Evolutionary conservation across 352 stramenopile species (phyloP).

Genomic region (Phytophthora fragariaefolia): DNA sequence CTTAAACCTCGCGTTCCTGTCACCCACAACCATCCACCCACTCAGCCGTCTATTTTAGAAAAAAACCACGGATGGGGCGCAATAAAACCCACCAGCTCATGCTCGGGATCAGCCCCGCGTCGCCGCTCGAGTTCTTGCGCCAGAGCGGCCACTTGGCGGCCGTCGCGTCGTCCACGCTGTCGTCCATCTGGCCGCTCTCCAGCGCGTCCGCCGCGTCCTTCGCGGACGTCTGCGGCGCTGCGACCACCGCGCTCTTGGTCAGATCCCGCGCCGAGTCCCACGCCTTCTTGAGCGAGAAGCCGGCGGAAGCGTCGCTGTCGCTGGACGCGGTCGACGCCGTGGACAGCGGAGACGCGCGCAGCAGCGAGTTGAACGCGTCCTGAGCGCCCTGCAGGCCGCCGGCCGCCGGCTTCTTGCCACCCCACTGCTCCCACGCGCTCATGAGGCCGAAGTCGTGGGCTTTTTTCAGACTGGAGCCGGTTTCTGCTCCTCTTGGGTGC

Average conservation of each 20-base stretch:
- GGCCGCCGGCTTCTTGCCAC: conserved; percentile 57
- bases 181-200: conserved; percentile 51
- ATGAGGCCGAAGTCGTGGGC: too few species aligned
- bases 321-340: conserved; percentile 46
- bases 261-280: conserved; percentile 70
- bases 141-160: conserved; percentile 49
- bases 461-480: too few species aligned
- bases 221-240: too few species aligned
- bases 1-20: conserved; percentile 80
- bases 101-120: conserved; percentile 43
- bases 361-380: conserved; percentile 59
- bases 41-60: too few species aligned
- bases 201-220: conserved; percentile 44
- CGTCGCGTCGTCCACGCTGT: conserved; percentile 29
- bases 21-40: background rate
- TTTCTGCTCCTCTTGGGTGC: too few species aligned
- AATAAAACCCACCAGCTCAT: conserved; percentile 67
- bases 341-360: conserved; percentile 58
- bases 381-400: conserved; percentile 42
- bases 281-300: conserved; percentile 61
- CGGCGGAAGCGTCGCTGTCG: conserved; percentile 23
- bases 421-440: conserved; percentile 82
- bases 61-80: too few species aligned
- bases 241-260: conserved; percentile 44
- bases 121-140: conserved; percentile 44